Evolutionary conservation across 225 moss, liverwort and hornwort genomes (phyloP).

Genomic region (Polytrichum formosum): DNA sequence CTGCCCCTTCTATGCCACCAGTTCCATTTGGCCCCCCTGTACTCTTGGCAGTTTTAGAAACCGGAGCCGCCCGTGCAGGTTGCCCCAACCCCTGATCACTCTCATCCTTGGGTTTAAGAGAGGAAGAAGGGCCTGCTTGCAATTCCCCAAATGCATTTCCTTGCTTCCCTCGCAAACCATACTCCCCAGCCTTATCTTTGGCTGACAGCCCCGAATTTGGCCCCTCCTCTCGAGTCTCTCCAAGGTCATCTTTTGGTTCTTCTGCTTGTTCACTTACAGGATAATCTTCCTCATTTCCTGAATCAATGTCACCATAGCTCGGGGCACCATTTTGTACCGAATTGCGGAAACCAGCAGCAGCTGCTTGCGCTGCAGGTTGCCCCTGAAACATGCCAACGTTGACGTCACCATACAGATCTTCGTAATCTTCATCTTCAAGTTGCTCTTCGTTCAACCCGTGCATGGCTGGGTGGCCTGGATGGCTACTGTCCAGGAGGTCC

Average conservation of each 20-base stretch:
- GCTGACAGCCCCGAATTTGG: neutral
- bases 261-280: slow-evolving; percentile 11
- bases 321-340: slow-evolving; percentile 48
- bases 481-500: slow-evolving; percentile 48
- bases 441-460: slow-evolving; percentile 70
- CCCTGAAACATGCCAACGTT: slow-evolving; percentile 63
- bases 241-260: slow-evolving; percentile 17
- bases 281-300: slow-evolving; percentile 29
- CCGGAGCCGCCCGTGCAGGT: slow-evolving; percentile 14
- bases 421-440: slow-evolving; percentile 87
- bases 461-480: slow-evolving; percentile 46
- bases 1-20: slow-evolving; percentile 27
- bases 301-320: slow-evolving; percentile 29
- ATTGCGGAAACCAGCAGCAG: slow-evolving; percentile 23
- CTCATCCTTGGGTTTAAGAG: slow-evolving; percentile 18
- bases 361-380: slow-evolving; percentile 12
- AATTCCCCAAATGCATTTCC: slow-evolving; percentile 25
- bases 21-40: slow-evolving; percentile 20
- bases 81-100: slow-evolving; percentile 18
- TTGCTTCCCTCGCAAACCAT: slow-evolving; percentile 26
- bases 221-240: slow-evolving; percentile 13
- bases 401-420: slow-evolving; percentile 92
- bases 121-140: slow-evolving; percentile 18
- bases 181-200: slow-evolving; percentile 24
- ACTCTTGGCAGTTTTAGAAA: slow-evolving; percentile 28